Evolutionary conservation across 257 asterid species (phyloP).

Genomic region (Nicotiana tabacum): DNA sequence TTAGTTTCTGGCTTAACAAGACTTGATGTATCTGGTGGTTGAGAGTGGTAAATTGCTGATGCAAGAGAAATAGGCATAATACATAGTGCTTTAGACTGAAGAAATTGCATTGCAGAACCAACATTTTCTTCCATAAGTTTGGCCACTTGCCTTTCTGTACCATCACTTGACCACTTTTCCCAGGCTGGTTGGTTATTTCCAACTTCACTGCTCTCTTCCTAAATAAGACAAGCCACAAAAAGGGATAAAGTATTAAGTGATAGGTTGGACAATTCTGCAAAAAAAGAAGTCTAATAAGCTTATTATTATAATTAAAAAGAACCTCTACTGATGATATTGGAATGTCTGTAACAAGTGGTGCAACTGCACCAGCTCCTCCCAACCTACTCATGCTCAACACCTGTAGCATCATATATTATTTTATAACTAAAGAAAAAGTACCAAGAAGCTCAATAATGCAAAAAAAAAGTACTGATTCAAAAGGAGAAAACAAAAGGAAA

Average conservation of each 20-base stretch:
- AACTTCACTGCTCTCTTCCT: conserved; percentile 70
- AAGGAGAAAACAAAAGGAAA: neutral
- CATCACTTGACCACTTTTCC: conserved; percentile 99
- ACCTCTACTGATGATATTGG: conserved; percentile 83
- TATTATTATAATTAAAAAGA: conserved; percentile 2
- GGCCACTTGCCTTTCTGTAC: conserved; percentile 94
- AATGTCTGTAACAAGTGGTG: conserved; percentile 92
- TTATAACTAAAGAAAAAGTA: neutral
- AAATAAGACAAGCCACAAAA: conserved; percentile 2
- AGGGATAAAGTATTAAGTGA: neutral
- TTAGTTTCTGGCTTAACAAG: conserved; percentile 60
- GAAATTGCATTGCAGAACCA: conserved; percentile 96
- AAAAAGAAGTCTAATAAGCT: neutral
- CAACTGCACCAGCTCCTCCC: conserved; percentile 99
- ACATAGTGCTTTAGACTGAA: conserved; percentile 96
- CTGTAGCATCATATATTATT: conserved; percentile 33
- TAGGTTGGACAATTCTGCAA: neutral
- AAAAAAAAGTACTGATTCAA: conserved; percentile 8
- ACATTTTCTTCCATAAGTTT: conserved; percentile 98
- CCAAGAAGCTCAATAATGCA: conserved; percentile 8
- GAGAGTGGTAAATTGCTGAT: conserved; percentile 77
- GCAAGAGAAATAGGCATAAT: conserved; percentile 97
- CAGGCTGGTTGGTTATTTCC: conserved; percentile 82
- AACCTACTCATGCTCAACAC: conserved; percentile 98
- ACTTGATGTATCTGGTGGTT: conserved; percentile 58